Conservation (phyloP, 352 stramenopile genomes). For the Pythium plurisporium region DNA sequence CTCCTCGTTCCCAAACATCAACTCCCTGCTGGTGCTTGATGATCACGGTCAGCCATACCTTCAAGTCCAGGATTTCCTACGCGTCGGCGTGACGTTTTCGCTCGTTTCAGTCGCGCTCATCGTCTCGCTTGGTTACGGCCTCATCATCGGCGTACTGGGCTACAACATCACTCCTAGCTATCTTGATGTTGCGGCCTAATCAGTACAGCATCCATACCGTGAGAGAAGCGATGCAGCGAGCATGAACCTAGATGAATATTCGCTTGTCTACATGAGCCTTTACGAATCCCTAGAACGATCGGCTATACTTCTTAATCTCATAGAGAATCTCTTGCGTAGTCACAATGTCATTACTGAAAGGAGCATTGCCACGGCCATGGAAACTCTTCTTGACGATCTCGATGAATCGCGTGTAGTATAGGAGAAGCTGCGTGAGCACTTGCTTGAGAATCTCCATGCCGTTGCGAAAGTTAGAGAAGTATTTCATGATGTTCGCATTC, state of each 20-base stretch:
- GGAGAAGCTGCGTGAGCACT: slow-evolving; percentile 95
- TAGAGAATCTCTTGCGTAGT: slow-evolving; percentile 95
- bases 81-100: slow-evolving; percentile 82
- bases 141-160: slow-evolving; percentile 79
- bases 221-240: no score
- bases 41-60: slow-evolving; percentile 86
- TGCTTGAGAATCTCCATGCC: slow-evolving; percentile 99
- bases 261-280: slow-evolving; percentile 3
- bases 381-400: slow-evolving; percentile 95
- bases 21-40: slow-evolving; percentile 88
- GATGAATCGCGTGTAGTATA: slow-evolving; percentile 99
- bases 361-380: slow-evolving; percentile 31
- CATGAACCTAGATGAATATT: background rate
- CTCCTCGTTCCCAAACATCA: slow-evolving; percentile 92
- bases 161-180: slow-evolving; percentile 62
- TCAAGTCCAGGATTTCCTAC: slow-evolving; percentile 84
- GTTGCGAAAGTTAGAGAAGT: slow-evolving; percentile 98
- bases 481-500: slow-evolving; percentile 96
- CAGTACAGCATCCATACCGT: no score
- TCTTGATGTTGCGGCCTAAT: slow-evolving; percentile 12
- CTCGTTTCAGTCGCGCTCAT: slow-evolving; percentile 82
- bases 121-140: slow-evolving; percentile 77
- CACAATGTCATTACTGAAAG: slow-evolving; percentile 93
- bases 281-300: slow-evolving; percentile 75
- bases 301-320: slow-evolving; percentile 98